A percentile compares a stretch with the other conserved stretches of the same genome.
phyloP scores from a whole-genome alignment of 176 grass and related monocot genomes.

The Echinochloa phyllopogon region DNA sequence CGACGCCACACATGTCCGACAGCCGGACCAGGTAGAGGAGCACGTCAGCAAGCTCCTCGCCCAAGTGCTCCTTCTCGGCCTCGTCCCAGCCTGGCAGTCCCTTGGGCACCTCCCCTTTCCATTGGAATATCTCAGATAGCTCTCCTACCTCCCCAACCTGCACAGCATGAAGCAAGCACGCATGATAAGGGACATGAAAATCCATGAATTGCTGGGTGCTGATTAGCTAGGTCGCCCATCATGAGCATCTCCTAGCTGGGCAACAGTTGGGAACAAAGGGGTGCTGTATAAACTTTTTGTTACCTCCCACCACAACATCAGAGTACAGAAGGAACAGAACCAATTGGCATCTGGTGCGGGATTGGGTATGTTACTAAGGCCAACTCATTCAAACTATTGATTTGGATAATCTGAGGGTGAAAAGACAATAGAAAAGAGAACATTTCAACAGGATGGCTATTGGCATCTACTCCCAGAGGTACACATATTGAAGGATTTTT shows the following conservation, averaged over 20 bases:
- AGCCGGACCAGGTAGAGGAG: constrained; percentile 89
- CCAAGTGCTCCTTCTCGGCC: constrained; percentile 79
- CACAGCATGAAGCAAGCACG: constrained; percentile 14
- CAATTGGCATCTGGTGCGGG: constrained; percentile 12
- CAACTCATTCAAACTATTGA: constrained; percentile 34
- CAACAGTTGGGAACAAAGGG: constrained; percentile 33
- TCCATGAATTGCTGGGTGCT: background rate
- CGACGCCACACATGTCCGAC: constrained; percentile 81
- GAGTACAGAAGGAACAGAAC: constrained; percentile 32
- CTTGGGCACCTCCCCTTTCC: constrained; percentile 97
- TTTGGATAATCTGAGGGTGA: constrained; percentile 16
- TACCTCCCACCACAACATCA: constrained; percentile 40
- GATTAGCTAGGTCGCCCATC: constrained; percentile 25
- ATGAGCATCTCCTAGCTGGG: constrained; percentile 42
- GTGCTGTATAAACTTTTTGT: constrained; percentile 27
- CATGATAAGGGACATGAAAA: background rate
- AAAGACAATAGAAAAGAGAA: constrained; percentile 17
- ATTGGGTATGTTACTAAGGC: constrained; percentile 27
- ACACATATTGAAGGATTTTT: constrained; percentile 20
- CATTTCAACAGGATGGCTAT: constrained; percentile 12
- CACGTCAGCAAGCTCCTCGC: constrained; percentile 88
- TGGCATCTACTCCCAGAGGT: constrained; percentile 25
- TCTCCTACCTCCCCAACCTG: constrained; percentile 96
- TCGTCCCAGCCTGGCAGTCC: constrained; percentile 77
- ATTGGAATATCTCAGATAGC: constrained; percentile 95